Evolutionary conservation across 2,329 filamentous ascomycete genomes (phyloP).

Genomic region (Zymoseptoria tritici): DNA sequence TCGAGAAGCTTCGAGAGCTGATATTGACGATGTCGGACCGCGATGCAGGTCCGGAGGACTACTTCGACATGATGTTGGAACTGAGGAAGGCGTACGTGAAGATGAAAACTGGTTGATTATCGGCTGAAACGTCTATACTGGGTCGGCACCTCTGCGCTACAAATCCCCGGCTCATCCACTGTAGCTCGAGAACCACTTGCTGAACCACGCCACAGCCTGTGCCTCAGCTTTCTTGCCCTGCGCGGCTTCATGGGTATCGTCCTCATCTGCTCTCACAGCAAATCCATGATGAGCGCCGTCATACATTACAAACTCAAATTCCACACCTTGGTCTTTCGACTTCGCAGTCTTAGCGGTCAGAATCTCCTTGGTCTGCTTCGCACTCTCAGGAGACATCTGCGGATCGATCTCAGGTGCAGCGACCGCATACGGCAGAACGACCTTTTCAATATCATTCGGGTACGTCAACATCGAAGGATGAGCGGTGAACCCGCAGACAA

Average conservation of each 20-base stretch:
- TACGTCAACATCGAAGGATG: slow-evolving; percentile 31
- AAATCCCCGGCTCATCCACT: no score
- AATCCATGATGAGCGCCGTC: slow-evolving; percentile 32
- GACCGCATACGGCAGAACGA: slow-evolving; percentile 29
- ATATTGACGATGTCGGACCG: slow-evolving; percentile 7
- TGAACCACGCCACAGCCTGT: slow-evolving; percentile 34
- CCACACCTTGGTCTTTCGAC: slow-evolving; percentile 26
- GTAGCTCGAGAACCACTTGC: slow-evolving; percentile 25
- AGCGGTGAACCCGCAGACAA: slow-evolving; percentile 30
- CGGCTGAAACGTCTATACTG: not conserved
- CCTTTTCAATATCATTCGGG: slow-evolving; percentile 29
- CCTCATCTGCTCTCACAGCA: slow-evolving; percentile 30
- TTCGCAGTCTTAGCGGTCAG: slow-evolving; percentile 29
- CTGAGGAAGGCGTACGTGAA: slow-evolving; percentile 14
- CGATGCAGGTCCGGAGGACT: slow-evolving; percentile 12
- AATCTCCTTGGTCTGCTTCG: slow-evolving; percentile 28
- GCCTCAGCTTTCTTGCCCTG: slow-evolving; percentile 31
- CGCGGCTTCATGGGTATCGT: slow-evolving; percentile 27
- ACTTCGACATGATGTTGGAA: slow-evolving; percentile 13
- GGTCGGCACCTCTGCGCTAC: no score
- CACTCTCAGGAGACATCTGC: slow-evolving; percentile 26
- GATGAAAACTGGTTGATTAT: not conserved
- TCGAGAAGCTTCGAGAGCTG: slow-evolving; percentile 12
- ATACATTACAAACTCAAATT: slow-evolving; percentile 33
- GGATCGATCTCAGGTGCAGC: slow-evolving; percentile 27